A percentile compares a stretch with the other conserved stretches of the same genome.
Evolutionary conservation across 495 filamentous ascomycete species (phyloP).

Genomic region (Zalerion maritima): DNA sequence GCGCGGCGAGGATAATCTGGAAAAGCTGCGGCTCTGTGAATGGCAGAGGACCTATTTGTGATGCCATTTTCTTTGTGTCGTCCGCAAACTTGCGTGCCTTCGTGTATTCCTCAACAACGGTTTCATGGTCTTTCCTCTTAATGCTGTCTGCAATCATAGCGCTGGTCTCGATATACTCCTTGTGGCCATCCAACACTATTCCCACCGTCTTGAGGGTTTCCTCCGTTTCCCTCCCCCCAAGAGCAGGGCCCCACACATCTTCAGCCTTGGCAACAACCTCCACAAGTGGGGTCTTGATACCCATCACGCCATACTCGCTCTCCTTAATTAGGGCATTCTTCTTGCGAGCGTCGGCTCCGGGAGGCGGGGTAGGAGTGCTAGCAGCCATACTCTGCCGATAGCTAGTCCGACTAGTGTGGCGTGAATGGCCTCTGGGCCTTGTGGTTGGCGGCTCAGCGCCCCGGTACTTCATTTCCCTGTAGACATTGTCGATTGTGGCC

Average conservation of each 20-base stretch:
- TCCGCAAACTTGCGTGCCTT: conserved; percentile 62
- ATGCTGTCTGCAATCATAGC: conserved; percentile 68
- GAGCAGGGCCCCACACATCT: conserved; percentile 89
- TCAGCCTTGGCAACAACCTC: conserved; percentile 89
- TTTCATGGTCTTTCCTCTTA: conserved; percentile 77
- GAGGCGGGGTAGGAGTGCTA: too few species aligned
- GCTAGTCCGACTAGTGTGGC: conserved; percentile 47
- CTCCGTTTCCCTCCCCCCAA: conserved; percentile 86
- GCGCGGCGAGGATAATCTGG: conserved; percentile 70
- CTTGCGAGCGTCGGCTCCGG: conserved; percentile 36
- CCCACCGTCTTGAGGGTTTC: conserved; percentile 65
- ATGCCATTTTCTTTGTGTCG: conserved; percentile 50
- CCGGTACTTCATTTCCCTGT: conserved; percentile 90
- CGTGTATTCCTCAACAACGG: conserved; percentile 70
- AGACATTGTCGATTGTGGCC: conserved; percentile 93
- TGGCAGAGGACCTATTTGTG: conserved; percentile 35
- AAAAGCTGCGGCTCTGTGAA: conserved; percentile 59
- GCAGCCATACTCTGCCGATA: conserved; percentile 43
- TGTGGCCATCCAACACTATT: conserved; percentile 57
- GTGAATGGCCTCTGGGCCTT: conserved; percentile 36
- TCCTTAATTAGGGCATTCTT: conserved; percentile 90
- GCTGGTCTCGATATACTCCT: conserved; percentile 65
- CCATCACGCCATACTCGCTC: conserved; percentile 84
- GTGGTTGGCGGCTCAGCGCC: conserved; percentile 46
- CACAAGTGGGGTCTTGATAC: conserved; percentile 71